Base-by-base conservation (phyloP, 306 rosid genomes). In the Aeschynomene evenia region DNA sequence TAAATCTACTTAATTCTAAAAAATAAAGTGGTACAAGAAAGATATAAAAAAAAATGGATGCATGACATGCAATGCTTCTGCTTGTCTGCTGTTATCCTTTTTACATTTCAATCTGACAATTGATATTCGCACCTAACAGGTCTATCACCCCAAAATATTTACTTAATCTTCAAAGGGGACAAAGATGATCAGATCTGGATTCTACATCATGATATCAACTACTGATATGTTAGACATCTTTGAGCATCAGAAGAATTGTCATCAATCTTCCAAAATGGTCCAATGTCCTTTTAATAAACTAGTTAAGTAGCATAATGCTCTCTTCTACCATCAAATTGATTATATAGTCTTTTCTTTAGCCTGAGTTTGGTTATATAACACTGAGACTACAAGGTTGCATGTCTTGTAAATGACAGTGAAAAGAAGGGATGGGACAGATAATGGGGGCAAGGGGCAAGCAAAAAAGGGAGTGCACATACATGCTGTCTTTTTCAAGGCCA, bases 401-500 rank as follows among this genome's bases (percentile, higher is more conserved):
- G 60, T 46, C 36, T 36, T 26, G 64, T 55, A 37, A 53, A 79
- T 51, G 71, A 20, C 75, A 65, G 39, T 13, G 56, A 53, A 39
- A 70, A 51, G 55, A 56, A 2, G 33, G 49, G 72, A 54, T 22
- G n/a, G 14, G 53, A 13, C 24, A 58, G 46, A 74, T 63, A 69
- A 68, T 63, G 40, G 49, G 51, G 70, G 69, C 40, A 24, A 60
- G 33, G 66, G 52, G n/a, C 43, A 29, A 56, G 53, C 40, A 4
- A 64, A 40, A 51, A 72, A 49, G 71, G 70, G 54, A 65, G 56
- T 14, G 46, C n/a, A 34, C 89, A 62, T 85, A 92, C 98, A 87
- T 73, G 91, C 96, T 88, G 83, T 95, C 99, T 76, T 95, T 91
- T 88, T 95, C 99, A 43, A 95, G 96, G 69, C 99, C 97, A 84